phyloP scores from a whole-genome alignment of 179 eudicot species.

The Sideroxylon spinosum region DNA sequence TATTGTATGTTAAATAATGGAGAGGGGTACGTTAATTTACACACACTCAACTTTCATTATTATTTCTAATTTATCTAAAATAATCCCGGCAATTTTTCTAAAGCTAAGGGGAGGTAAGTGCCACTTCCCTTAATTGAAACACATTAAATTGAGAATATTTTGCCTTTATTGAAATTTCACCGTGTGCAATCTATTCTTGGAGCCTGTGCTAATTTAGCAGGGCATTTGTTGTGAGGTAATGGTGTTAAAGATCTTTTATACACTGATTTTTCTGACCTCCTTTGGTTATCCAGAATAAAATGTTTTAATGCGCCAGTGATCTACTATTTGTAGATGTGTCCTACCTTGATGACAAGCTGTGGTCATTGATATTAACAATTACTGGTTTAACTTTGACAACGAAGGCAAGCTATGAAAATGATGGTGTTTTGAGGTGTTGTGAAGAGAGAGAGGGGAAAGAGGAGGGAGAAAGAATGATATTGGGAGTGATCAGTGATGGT shows the following conservation, averaged over 20 bases:
- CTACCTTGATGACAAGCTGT: too few species aligned
- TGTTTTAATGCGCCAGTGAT: too few species aligned
- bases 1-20: neutral
- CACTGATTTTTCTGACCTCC: neutral
- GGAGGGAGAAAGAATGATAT: too few species aligned
- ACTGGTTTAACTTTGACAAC: too few species aligned
- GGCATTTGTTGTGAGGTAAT: slow-evolving; percentile 1
- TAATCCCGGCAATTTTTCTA: neutral
- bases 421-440: too few species aligned
- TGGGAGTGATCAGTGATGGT: too few species aligned
- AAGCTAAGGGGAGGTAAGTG: neutral
- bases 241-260: neutral
- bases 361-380: too few species aligned
- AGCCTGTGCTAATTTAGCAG: neutral
- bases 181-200: neutral
- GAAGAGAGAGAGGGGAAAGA: too few species aligned
- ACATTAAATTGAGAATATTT: neutral
- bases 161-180: neutral
- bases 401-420: too few species aligned
- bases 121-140: neutral
- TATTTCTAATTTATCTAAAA: neutral
- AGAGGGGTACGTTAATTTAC: neutral
- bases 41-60: neutral
- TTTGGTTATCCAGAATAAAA: neutral
- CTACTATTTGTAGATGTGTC: too few species aligned